Conservation (phyloP, 352 stramenopile species). For the Thalassiosira mediterranea region DNA sequence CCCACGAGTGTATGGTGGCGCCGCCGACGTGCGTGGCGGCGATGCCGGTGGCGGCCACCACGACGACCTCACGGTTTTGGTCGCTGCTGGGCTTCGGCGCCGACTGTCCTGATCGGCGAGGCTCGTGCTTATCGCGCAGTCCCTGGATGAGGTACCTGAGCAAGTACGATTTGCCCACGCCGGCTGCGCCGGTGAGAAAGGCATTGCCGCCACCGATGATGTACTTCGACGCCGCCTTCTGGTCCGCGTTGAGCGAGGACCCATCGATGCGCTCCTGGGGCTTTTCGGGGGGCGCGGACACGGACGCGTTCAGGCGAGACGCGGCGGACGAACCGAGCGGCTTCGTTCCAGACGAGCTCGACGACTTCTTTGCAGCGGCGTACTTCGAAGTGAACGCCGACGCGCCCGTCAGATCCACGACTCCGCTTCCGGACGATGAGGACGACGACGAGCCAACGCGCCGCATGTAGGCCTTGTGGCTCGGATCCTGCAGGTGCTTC, state of each 20-base stretch:
- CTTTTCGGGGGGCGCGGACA: slow-evolving; percentile 5
- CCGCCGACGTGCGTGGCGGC: slow-evolving; percentile 81
- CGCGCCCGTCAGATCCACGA: slow-evolving; percentile 10
- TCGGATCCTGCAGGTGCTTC: slow-evolving; percentile 32
- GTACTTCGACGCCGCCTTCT: slow-evolving; percentile 17
- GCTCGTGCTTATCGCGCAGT: slow-evolving; percentile 10
- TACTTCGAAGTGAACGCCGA: slow-evolving; percentile 8
- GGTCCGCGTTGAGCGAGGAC: slow-evolving; percentile 25
- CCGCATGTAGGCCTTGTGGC: slow-evolving; percentile 29
- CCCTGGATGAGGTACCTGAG: slow-evolving; percentile 27
- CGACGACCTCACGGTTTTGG: slow-evolving; percentile 76
- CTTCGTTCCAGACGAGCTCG: neutral
- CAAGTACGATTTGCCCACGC: slow-evolving; percentile 34
- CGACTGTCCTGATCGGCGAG: neutral
- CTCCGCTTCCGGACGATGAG: neutral
- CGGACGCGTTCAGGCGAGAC: neutral
- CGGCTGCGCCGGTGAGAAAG: slow-evolving; percentile 36
- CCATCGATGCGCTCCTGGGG: slow-evolving; percentile 15
- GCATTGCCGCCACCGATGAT: slow-evolving; percentile 24
- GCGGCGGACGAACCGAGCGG: neutral
- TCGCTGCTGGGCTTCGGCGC: neutral
- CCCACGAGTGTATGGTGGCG: slow-evolving; percentile 92
- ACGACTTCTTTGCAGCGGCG: slow-evolving; percentile 1
- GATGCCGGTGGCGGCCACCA: slow-evolving; percentile 89
- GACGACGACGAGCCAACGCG: neutral